phyloP scores from a whole-genome alignment of 768 basidiomycete genomes.

The Trametopsis cervina region DNA sequence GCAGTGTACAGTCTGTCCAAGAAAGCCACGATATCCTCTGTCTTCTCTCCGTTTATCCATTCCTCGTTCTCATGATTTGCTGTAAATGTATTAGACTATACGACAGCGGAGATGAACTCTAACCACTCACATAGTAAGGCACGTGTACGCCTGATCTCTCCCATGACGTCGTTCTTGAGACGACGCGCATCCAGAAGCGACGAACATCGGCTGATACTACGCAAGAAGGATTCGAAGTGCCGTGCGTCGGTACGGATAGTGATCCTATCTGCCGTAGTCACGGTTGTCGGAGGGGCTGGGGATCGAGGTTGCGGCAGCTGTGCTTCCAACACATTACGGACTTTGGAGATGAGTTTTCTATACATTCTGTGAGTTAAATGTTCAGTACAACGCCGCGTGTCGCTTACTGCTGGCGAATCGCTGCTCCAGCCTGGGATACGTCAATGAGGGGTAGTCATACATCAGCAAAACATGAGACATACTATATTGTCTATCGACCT shows the following conservation, averaged over 20 bases:
- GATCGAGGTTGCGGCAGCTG: constrained; percentile 56
- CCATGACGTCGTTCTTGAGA: constrained; percentile 84
- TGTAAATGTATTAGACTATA: constrained; percentile 20
- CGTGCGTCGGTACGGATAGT: constrained; percentile 75
- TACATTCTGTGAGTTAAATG: constrained; percentile 6
- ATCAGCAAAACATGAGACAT: constrained; percentile 26
- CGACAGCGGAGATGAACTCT: not conserved
- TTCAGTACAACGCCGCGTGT: constrained; percentile 40
- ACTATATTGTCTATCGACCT: constrained; percentile 86
- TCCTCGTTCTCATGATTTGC: constrained; percentile 85
- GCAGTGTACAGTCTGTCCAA: constrained; percentile 86
- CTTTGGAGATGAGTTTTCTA: constrained; percentile 83
- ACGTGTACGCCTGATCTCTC: constrained; percentile 84
- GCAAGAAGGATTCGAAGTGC: constrained; percentile 88
- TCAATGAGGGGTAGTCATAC: constrained; percentile 2
- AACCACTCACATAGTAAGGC: constrained; percentile 49
- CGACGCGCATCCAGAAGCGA: constrained; percentile 85
- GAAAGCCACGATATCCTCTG: constrained; percentile 81
- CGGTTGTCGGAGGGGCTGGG: constrained; percentile 32
- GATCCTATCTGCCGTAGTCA: constrained; percentile 57
- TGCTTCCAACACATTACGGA: constrained; percentile 76
- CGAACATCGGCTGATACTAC: constrained; percentile 74
- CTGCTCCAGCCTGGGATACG: constrained; percentile 47
- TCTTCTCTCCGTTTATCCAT: constrained; percentile 81
- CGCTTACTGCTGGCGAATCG: constrained; percentile 62